A percentile compares a stretch with the other conserved stretches of the same genome.
Conservation (phyloP, 2,329 filamentous ascomycete species). For the Penicillium sp. region DNA sequence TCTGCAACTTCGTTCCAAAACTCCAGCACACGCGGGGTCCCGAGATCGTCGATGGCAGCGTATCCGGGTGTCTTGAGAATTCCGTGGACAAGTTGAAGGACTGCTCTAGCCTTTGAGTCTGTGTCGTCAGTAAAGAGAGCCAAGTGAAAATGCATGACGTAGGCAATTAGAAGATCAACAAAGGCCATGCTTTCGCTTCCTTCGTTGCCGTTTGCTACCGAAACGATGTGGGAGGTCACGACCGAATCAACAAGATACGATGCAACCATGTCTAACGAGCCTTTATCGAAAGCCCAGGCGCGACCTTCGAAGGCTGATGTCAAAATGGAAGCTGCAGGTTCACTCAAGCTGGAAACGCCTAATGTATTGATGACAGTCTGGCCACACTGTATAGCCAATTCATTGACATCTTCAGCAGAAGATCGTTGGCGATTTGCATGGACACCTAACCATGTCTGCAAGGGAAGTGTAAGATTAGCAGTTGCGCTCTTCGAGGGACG, state of each 20-base stretch:
- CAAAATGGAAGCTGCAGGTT: constrained; percentile 20
- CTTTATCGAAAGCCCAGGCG: constrained; percentile 18
- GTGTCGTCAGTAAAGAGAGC: constrained; percentile 32
- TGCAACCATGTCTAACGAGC: constrained; percentile 4
- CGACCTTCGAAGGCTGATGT: constrained; percentile 23
- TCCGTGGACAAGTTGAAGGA: constrained; percentile 38
- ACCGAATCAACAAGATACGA: constrained; percentile 26
- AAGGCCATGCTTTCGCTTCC: constrained; percentile 40
- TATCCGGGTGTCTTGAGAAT: constrained; percentile 42
- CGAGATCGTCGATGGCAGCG: constrained; percentile 40
- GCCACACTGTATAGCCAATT: constrained; percentile 31
- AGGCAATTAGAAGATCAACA: constrained; percentile 40
- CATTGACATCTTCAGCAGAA: constrained; percentile 10
- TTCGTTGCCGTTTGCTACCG: constrained; percentile 36
- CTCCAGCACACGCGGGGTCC: constrained; percentile 38
- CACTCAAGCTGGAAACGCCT: constrained; percentile 17
- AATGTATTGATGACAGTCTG: constrained; percentile 35
- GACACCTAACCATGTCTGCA: constrained; percentile 36
- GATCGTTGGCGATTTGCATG: constrained; percentile 23
- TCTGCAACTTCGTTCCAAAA: constrained; percentile 44
- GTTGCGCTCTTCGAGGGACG: background rate
- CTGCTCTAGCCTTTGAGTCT: constrained; percentile 29
- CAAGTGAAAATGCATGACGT: constrained; percentile 31
- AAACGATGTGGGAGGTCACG: constrained; percentile 33
- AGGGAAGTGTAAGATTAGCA: background rate